A percentile compares a stretch with the other conserved stretches of the same genome.
phyloP scores from a whole-genome alignment of 768 basidiomycete genomes.

The Pulveroboletus frians region DNA sequence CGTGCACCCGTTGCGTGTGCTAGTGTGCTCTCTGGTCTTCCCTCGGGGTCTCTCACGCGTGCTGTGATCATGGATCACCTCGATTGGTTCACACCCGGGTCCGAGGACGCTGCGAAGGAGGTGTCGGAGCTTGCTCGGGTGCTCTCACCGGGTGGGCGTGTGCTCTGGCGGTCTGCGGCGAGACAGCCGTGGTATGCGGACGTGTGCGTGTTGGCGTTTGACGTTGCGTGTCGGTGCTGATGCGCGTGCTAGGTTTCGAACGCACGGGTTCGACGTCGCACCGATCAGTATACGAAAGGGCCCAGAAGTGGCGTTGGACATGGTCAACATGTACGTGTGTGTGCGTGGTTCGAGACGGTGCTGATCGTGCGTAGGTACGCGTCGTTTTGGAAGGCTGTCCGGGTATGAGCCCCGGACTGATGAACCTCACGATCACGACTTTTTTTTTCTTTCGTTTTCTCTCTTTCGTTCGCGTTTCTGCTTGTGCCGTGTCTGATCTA shows the following conservation, averaged over 20 bases:
- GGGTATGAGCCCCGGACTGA: constrained; percentile 17
- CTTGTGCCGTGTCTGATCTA: not conserved
- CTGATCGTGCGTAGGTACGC: constrained; percentile 22
- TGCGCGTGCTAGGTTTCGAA: constrained; percentile 37
- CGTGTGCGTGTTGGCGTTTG: constrained; percentile 27
- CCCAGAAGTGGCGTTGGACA: constrained; percentile 47
- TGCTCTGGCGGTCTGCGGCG: constrained; percentile 63
- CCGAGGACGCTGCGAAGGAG: constrained; percentile 47
- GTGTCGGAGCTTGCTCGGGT: constrained; percentile 51
- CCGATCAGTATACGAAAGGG: constrained; percentile 51
- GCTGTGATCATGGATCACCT: constrained; percentile 71
- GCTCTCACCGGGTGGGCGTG: constrained; percentile 51
- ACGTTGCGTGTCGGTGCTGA: too few species aligned
- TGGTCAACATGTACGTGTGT: constrained; percentile 72
- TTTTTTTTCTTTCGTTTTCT: not conserved
- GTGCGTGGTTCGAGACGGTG: too few species aligned
- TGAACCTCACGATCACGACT: not conserved
- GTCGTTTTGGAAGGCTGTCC: constrained; percentile 29
- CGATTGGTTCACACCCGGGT: constrained; percentile 51
- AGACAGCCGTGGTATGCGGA: constrained; percentile 63
- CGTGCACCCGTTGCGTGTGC: not conserved
- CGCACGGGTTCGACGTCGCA: constrained; percentile 49
- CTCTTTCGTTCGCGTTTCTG: not conserved
- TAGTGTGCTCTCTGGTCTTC: constrained; percentile 43
- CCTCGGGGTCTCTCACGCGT: constrained; percentile 49